These are phyloP conservation scores for Aureobasidium melanogenum DNA, from an alignment of 2,329 filamentous ascomycete species.

Conservation along the genomic window DNA sequence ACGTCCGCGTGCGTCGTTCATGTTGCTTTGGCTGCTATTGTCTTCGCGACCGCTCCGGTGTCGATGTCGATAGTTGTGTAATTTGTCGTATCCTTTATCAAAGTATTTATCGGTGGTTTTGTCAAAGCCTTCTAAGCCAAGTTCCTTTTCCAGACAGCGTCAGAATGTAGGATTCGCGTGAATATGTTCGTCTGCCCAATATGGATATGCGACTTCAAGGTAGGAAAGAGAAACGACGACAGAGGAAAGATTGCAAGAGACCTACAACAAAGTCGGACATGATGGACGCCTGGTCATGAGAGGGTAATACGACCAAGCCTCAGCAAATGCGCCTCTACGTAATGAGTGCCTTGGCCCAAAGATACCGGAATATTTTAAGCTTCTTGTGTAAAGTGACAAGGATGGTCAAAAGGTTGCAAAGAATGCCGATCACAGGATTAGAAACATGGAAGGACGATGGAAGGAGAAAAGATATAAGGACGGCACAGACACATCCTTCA, in stretches of 20 bases:
- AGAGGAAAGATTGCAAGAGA: neutral
- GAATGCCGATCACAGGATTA: neutral
- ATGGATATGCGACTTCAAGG: neutral
- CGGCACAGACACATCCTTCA: neutral
- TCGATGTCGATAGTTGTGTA: neutral
- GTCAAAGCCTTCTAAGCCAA: slow-evolving; percentile 1
- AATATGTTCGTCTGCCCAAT: neutral
- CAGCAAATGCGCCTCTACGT: slow-evolving; percentile 7
- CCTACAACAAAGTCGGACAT: slow-evolving; percentile 6
- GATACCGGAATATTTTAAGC: slow-evolving; percentile 1
- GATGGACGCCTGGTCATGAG: neutral
- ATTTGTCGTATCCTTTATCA: slow-evolving; percentile 7
- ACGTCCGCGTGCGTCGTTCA: neutral
- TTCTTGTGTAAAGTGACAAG: slow-evolving; percentile 1
- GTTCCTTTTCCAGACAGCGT: slow-evolving; percentile 8
- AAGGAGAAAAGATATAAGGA: neutral
- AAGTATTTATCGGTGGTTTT: neutral
- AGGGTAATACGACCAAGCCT: neutral
- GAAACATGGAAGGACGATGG: neutral
- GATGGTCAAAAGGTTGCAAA: neutral
- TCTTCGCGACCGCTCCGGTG: neutral
- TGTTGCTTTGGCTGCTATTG: neutral
- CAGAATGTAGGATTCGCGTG: neutral
- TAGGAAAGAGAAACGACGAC: neutral
- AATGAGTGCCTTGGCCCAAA: neutral